Evolutionary conservation across 2,329 filamentous ascomycete genomes (phyloP), one percentile per base, ranked within the genome.

Genomic region (Xylariomycetidae sp.): DNA sequence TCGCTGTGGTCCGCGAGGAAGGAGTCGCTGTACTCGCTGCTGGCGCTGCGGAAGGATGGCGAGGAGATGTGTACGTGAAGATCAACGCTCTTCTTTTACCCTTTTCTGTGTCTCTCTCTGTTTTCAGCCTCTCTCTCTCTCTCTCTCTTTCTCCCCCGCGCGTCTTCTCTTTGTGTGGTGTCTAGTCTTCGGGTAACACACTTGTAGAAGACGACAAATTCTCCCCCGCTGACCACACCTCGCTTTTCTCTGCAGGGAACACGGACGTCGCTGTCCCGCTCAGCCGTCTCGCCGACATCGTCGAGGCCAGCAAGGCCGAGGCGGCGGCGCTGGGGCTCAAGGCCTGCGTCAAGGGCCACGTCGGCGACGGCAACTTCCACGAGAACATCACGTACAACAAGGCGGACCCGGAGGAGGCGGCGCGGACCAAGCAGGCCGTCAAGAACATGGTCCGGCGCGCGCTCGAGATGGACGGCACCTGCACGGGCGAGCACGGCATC

Each of bases 261-360:
- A 80, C 76, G 1, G 80, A 84, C 50, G 78, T 83, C n/a, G 79
- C 79, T 1, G 80, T 84, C 6, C 80, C 80, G 3, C 72, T 83
- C 23, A 73, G 67, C 6, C 61, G 66, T 28, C 54, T 82, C 16
- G 66, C 77, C 3, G 70, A 77, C 32, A 74, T 80, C 35, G 77
- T 80, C 42, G 31, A 79, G 42, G 65, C 72, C 39, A 76, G 76
- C 2, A 78, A 80, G 50, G 62, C 63, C 12, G 71, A 82, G 42
- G 69, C 80, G 23, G 53, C 50, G n/a, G 62, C 66, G 47, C 70
- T 69, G 26, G 77, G 77, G 0, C 56, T 83, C 4, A 65, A 76
- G 23, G 74, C 70, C 5, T 67, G 66, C 13, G 80, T 84, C 18
- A 69, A 83, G 2, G 80, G 80, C 0, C 80, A 84, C 50, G 78